Evolutionary conservation across 176 grass and related monocot genomes (phyloP).

Genomic region (Avena insularis): DNA sequence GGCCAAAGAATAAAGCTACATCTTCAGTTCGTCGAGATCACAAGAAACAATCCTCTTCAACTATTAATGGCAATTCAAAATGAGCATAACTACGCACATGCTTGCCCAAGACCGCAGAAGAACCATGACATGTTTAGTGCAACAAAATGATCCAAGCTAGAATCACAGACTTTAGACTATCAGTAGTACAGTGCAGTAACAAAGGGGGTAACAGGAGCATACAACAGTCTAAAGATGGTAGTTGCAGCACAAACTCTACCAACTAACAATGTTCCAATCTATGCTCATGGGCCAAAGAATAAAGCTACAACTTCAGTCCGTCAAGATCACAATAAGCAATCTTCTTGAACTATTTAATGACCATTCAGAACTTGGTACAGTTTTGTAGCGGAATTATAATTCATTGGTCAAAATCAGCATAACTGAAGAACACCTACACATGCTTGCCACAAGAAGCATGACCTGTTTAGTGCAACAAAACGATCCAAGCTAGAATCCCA

Average conservation of each 20-base stretch:
- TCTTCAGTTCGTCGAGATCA: not conserved
- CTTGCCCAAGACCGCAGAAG: not conserved
- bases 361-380: too few relatives aligned
- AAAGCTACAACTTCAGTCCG: too few relatives aligned
- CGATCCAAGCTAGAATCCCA: constrained; percentile 23
- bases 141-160: constrained; percentile 27
- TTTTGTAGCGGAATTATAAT: too few relatives aligned
- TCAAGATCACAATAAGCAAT: too few relatives aligned
- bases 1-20: not conserved
- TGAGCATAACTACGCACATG: not conserved
- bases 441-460: not conserved
- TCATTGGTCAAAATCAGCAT: not conserved
- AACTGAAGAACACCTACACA: not conserved
- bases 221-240: constrained; percentile 37
- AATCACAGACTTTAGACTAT: not conserved
- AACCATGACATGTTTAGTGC: constrained; percentile 1
- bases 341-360: too few relatives aligned
- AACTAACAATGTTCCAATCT: not conserved
- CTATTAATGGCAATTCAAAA: not conserved
- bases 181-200: constrained; percentile 32
- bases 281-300: too few relatives aligned
- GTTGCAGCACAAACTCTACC: constrained; percentile 16
- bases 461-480: constrained; percentile 15
- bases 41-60: not conserved
- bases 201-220: constrained; percentile 9